Base-by-base conservation (phyloP, 768 basidiomycete genomes). In the Kwoniella dendrophila region DNA sequence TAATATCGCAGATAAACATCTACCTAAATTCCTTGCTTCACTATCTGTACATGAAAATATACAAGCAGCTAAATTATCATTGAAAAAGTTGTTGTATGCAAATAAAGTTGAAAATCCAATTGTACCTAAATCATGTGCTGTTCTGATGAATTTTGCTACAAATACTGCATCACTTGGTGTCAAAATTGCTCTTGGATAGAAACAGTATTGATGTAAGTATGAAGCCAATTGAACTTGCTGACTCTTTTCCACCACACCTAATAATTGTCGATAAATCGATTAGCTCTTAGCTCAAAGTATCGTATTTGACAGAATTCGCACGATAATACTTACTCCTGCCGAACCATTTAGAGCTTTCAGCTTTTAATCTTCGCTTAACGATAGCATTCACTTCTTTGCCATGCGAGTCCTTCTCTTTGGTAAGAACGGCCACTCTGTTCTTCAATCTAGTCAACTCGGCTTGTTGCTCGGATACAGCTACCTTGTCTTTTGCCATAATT, bases 91-190 rank as follows among this genome's bases (percentile, higher is more conserved):
- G 78, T 94, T 88, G 72, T 93, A 96, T 62, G 88, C 87, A 73
- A 86, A 84, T 11, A 96, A 78, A 0, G 92, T 92, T 36, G 88
- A 87, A 77, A 97, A 99, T 1, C 88, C 88, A 8, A 87, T 86
- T 0, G 94, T 94, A n/a, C 91, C 93, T 74, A 88, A 85, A 14
- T 85, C 84, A 69, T 99, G 96, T 63, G 97, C 82, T 14, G 88
- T 83, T 74, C 89, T 89, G 77, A 98, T 89, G 72, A 98, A 88
- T 67, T 91, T 89, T 2, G 91, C 88, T 59, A 92, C 92, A 69
- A 87, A 99, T 58, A 95, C 89, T 26, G 96, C 95, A 78, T 99
- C 96, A 86, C 93, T 90, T 0, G 93, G 93, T 0, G 95, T 95
- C n/a, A 97, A 81, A 40, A 97, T 81, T 67, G 88, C 89, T 29